A percentile compares a stretch with the other conserved stretches of the same genome.
These are phyloP conservation scores for Gyromitra esculenta DNA, from an alignment of 2,329 filamentous ascomycete species.

Conservation along the genomic window DNA sequence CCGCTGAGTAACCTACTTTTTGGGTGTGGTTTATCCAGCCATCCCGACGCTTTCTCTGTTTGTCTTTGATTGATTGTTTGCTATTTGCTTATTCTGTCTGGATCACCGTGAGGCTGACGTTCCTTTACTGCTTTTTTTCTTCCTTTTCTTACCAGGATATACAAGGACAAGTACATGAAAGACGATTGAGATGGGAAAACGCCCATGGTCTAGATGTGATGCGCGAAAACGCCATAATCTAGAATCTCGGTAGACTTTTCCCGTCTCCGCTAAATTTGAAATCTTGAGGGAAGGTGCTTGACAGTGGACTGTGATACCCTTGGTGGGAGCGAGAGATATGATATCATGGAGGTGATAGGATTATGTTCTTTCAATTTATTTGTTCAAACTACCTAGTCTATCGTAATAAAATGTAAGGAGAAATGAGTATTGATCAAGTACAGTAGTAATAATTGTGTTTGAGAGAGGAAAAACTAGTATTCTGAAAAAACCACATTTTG, in stretches of 20 bases:
- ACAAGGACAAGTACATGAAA: constrained; percentile 89
- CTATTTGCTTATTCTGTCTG: constrained; percentile 20
- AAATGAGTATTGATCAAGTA: constrained; percentile 36
- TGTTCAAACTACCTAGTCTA: constrained; percentile 47
- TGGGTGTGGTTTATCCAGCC: not conserved
- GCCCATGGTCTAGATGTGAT: constrained; percentile 5
- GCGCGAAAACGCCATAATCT: constrained; percentile 17
- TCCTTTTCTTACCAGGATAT: constrained; percentile 74
- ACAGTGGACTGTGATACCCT: constrained; percentile 49
- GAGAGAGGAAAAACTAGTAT: constrained; percentile 27
- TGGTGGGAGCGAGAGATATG: constrained; percentile 59
- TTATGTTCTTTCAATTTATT: constrained; percentile 40
- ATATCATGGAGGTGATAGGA: constrained; percentile 59
- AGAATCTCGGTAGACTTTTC: constrained; percentile 58
- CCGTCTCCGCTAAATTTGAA: constrained; percentile 56
- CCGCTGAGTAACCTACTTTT: constrained; percentile 28
- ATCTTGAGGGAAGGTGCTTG: constrained; percentile 26
- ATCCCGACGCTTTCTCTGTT: constrained; percentile 12
- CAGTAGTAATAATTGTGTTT: constrained; percentile 35
- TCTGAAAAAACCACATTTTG: constrained; percentile 45
- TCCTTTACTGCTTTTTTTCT: constrained; percentile 34
- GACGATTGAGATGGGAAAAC: constrained; percentile 47
- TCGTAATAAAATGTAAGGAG: constrained; percentile 43
- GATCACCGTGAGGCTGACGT: constrained; percentile 31
- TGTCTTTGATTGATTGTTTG: constrained; percentile 57